A percentile compares a stretch with the other conserved stretches of the same genome.
Evolutionary conservation across 108 stramenopile species (phyloP).

Genomic region (Cylindrotheca closterium): DNA sequence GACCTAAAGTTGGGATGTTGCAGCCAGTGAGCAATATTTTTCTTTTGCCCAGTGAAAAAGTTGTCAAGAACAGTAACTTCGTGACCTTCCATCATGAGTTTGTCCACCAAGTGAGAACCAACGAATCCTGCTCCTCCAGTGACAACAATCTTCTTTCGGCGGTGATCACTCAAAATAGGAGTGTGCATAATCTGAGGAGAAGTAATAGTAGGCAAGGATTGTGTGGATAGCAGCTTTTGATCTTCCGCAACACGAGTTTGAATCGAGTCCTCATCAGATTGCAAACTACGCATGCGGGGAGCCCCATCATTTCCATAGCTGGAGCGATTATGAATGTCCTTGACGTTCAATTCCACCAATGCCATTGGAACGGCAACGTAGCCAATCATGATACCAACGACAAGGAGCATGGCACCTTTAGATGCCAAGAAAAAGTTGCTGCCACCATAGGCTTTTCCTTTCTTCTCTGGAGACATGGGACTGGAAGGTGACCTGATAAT

Average conservation of each 20-base stretch:
- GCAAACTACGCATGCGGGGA: neutral
- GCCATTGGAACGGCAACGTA: neutral
- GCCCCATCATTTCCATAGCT: neutral
- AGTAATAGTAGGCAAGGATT: slow-evolving; percentile 73
- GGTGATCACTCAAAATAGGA: slow-evolving; percentile 59
- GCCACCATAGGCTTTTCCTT: no score
- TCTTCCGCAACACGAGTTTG: slow-evolving; percentile 45
- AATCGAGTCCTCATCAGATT: slow-evolving; percentile 6
- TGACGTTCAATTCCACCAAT: slow-evolving; percentile 1
- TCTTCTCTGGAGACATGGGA: no score
- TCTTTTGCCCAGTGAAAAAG: slow-evolving; percentile 97
- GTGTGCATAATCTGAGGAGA: slow-evolving; percentile 79
- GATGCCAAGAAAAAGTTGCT: no score
- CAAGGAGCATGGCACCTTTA: neutral
- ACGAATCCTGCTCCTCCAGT: slow-evolving; percentile 99
- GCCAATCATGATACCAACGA: slow-evolving; percentile 3
- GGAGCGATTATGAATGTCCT: neutral
- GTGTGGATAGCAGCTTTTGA: slow-evolving; percentile 41
- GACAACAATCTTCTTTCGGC: slow-evolving; percentile 87
- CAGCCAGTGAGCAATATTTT: slow-evolving; percentile 97
- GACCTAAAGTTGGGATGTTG: slow-evolving; percentile 88
- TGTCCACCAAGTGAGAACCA: slow-evolving; percentile 96
- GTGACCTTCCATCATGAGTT: slow-evolving; percentile 97
- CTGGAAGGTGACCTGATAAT: no score
- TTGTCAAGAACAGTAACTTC: slow-evolving; percentile 98